Evolutionary conservation across 2,329 filamentous ascomycete genomes (phyloP).

Genomic region (Penicillium sp.): DNA sequence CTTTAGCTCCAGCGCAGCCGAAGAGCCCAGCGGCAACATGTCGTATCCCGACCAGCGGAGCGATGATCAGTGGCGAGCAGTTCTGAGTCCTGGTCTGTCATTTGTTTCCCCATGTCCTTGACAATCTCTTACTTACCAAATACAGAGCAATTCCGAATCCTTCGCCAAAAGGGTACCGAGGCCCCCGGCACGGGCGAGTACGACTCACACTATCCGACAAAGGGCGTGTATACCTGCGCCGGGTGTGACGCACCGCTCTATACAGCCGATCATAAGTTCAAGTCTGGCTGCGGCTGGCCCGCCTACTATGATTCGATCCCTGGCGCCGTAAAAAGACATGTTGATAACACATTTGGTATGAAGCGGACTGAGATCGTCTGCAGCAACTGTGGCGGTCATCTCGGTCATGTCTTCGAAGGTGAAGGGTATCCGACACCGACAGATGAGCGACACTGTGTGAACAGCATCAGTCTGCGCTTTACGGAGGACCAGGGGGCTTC

Average conservation of each 20-base stretch:
- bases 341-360: slow-evolving; percentile 76
- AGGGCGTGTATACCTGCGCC: slow-evolving; percentile 80
- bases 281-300: slow-evolving; percentile 93
- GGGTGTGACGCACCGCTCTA: slow-evolving; percentile 85
- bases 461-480: slow-evolving; percentile 86
- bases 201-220: slow-evolving; percentile 73
- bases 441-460: slow-evolving; percentile 95
- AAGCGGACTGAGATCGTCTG: slow-evolving; percentile 87
- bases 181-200: slow-evolving; percentile 71
- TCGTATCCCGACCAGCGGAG: slow-evolving; percentile 73
- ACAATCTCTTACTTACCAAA: neutral
- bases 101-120: slow-evolving; percentile 37
- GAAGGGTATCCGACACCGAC: slow-evolving; percentile 80
- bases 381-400: slow-evolving; percentile 84
- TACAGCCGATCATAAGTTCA: slow-evolving; percentile 91
- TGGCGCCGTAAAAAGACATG: slow-evolving; percentile 77
- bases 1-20: slow-evolving; percentile 59
- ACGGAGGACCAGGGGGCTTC: slow-evolving; percentile 53
- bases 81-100: slow-evolving; percentile 63
- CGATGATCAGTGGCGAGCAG: slow-evolving; percentile 81
- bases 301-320: slow-evolving; percentile 96
- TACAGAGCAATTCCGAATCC: slow-evolving; percentile 90
- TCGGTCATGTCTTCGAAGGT: slow-evolving; percentile 89
- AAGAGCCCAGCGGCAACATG: slow-evolving; percentile 35
- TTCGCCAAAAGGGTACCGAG: slow-evolving; percentile 90